Conservation (phyloP, 2,329 filamentous ascomycete genomes). For the Ascochyta koolunga region DNA sequence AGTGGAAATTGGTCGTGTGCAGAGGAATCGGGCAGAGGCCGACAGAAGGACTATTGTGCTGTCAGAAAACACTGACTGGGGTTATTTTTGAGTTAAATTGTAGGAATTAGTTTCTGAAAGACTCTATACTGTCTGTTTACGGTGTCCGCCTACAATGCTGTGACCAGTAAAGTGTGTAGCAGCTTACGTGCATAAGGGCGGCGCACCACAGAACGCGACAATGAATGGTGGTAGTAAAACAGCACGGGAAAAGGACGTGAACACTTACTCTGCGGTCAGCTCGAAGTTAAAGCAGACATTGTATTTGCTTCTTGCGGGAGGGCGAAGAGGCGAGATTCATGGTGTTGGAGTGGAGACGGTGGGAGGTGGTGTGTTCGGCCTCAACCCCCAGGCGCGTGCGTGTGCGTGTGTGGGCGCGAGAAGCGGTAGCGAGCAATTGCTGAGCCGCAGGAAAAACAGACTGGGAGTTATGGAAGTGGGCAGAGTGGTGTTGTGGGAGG, state of each 20-base stretch:
- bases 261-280: slow-evolving; percentile 35
- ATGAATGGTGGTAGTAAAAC: not conserved
- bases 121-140: not conserved
- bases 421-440: slow-evolving; percentile 25
- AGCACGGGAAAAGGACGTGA: not conserved
- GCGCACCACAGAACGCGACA: not conserved
- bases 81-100: not conserved
- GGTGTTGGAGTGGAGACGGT: slow-evolving; percentile 8
- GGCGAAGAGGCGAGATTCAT: slow-evolving; percentile 37
- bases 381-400: slow-evolving; percentile 7
- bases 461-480: slow-evolving; percentile 14
- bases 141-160: not conserved
- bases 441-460: not conserved
- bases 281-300: slow-evolving; percentile 35
- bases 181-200: slow-evolving; percentile 2
- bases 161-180: not conserved
- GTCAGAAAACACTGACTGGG: slow-evolving; percentile 13
- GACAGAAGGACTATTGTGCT: slow-evolving; percentile 22
- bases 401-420: slow-evolving; percentile 5
- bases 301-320: slow-evolving; percentile 33
- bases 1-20: slow-evolving; percentile 14
- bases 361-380: slow-evolving; percentile 14
- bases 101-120: not conserved
- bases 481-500: slow-evolving; percentile 17
- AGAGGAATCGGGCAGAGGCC: slow-evolving; percentile 24